Evolutionary conservation across 2,329 filamentous ascomycete species (phyloP), one percentile per base, ranked within the genome.

Genomic region (Exophiala sp.): DNA sequence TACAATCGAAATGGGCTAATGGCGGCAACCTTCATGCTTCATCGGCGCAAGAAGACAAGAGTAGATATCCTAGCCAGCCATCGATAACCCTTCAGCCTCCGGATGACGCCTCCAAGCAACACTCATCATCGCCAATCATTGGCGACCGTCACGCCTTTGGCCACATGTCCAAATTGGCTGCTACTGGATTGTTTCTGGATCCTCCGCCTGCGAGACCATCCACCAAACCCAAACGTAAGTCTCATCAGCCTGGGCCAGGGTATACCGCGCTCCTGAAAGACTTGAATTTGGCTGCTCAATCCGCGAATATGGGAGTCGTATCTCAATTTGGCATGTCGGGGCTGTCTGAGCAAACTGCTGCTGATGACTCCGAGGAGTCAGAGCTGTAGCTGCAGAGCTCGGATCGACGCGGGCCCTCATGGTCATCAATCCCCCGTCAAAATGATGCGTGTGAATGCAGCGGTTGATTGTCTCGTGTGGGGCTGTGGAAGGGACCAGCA

Each of bases 81-180:
- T 7, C 29, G n/a, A 13, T 3, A 32, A 32, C 29, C 3, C 29
- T 32, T n/a, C 29, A 32, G 29, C 29, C 29, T 3, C 11, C 11
- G 7, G 29, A 10, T 3, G 3, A 7, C n/a, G n/a, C 29, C n/a
- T 3, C 29, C 6, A n/a, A 3, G 11, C 24, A 27, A 6, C 24
- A 6, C 10, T 32, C 27, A 4, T 35, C 16, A 22, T 11, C 21
- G n/a, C 22, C 43, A 1, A 35, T 50, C 7, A 30, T 54, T 19
- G 47, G 51, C 23, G 47, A 54, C 32, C 43, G 34, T 21, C 44
- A 29, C 10, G 43, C 42, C 1, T 47, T 43, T 21, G 47, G 47
- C 2, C 43, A 35, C 38, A 7, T 29, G 23, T 42, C 43, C 18
- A 11, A 22, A 19, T 13, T 35, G 5, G 48, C 48, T 1, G 43